Conservation (phyloP, 805 yeast species). For the Myxozyma kluyveri region DNA sequence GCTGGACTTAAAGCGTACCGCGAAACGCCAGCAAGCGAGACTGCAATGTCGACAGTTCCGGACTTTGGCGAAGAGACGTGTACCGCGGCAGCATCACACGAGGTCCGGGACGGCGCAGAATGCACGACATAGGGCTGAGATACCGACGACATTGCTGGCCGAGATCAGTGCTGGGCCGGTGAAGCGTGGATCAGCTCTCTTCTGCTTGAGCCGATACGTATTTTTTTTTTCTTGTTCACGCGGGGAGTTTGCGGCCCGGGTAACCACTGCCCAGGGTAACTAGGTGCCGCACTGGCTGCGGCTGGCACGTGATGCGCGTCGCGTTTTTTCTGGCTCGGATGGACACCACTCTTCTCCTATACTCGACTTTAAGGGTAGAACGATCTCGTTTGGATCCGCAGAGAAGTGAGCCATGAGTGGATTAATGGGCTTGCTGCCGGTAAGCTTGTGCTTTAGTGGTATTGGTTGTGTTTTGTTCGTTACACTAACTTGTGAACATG, state of each 20-base stretch:
- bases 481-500: not conserved
- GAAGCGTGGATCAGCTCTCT: too few relatives aligned
- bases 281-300: too few relatives aligned
- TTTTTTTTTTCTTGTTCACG: too few relatives aligned
- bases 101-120: conserved; percentile 7
- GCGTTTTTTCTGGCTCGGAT: too few relatives aligned
- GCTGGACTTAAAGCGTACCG: conserved; percentile 19
- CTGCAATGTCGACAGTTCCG: conserved; percentile 19
- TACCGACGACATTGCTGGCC: conserved; percentile 20
- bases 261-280: too few relatives aligned
- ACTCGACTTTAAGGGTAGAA: not conserved
- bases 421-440: conserved; percentile 15
- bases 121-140: conserved; percentile 21
- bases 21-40: conserved; percentile 20
- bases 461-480: not conserved
- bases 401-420: conserved; percentile 1
- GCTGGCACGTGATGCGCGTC: too few relatives aligned
- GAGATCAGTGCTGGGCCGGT: too few relatives aligned
- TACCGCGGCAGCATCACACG: conserved; percentile 2
- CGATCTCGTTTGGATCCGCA: not conserved
- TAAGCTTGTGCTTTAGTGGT: not conserved
- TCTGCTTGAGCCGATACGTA: too few relatives aligned
- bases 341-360: too few relatives aligned
- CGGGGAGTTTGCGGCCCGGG: too few relatives aligned
- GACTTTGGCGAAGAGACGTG: conserved; percentile 22